A percentile compares a stretch with the other conserved stretches of the same genome.
These are phyloP conservation scores for Ustilago nuda DNA, from an alignment of 1,284 basidiomycete species.

Conservation along the genomic window DNA sequence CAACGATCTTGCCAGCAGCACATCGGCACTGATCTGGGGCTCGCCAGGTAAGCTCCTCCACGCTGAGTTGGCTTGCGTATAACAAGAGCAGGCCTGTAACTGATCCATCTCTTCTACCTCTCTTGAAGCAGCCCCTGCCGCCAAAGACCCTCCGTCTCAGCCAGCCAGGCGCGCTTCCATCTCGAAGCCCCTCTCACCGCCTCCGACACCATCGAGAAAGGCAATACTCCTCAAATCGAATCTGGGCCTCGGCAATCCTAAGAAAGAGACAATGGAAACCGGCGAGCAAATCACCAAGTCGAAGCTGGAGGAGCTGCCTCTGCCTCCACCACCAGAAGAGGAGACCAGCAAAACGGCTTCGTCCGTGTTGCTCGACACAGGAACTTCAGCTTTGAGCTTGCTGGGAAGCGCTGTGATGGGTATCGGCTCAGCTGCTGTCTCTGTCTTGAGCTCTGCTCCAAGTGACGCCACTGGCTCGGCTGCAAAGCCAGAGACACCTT, in stretches of 20 bases:
- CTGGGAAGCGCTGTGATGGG: constrained; percentile 25
- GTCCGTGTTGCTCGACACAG: constrained; percentile 11
- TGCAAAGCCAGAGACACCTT: neutral
- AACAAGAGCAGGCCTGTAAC: neutral
- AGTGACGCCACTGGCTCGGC: neutral
- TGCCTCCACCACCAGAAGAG: constrained; percentile 12
- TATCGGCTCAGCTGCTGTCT: constrained; percentile 18
- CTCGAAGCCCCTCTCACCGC: neutral
- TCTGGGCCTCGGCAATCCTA: constrained; percentile 5
- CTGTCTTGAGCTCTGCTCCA: constrained; percentile 7
- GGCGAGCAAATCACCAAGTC: neutral
- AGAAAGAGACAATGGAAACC: neutral
- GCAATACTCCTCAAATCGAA: constrained; percentile 15
- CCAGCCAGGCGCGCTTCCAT: neutral
- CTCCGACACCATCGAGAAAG: constrained; percentile 3
- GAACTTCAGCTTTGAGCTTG: constrained; percentile 25
- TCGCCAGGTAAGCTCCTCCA: constrained; percentile 18
- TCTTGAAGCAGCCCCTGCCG: constrained; percentile 14
- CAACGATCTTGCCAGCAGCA: constrained; percentile 19
- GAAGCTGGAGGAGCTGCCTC: constrained; percentile 15
- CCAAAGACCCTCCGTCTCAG: constrained; percentile 21
- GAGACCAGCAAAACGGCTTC: constrained; percentile 5
- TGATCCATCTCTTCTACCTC: neutral
- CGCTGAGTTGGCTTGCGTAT: neutral
- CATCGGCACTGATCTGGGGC: constrained; percentile 24